Evolutionary conservation across 2,329 filamentous ascomycete species (phyloP), one percentile per base, ranked within the genome.

Genomic region (Daldinia eschscholtzii): DNA sequence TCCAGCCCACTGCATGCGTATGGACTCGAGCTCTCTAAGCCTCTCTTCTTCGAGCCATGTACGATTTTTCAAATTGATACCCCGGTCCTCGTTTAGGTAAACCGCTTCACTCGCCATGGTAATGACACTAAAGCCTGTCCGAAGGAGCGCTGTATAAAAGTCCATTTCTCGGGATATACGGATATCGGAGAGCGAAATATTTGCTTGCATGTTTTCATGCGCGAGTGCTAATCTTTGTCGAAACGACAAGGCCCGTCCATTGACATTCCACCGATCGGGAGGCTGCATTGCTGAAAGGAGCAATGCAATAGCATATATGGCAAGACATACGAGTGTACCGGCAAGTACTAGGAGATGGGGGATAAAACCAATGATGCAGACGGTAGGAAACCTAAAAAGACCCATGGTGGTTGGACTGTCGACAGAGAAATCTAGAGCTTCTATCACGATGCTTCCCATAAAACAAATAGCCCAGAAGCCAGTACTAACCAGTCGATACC

Each of bases 21-120:
- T 72, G 65, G 85, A 82, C 72, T 96, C 90, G 2, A 97, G 84
- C 76, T 98, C 93, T 50, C 89, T 86, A 9, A 95, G 84, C 5
- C 94, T 88, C 72, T 97, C 92, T 74, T 95, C 92, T 77, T 99
- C 96, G 2, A 98, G 83, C 95, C 96, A 99, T 0, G 96, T 98
- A 81, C 90, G 90, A 39, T 87, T 84, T 71, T 90, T 89, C 2
- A 97, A 83, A 68, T 88, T 90, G 58, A 98, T 89, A 1, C 86
- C 86, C 44, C 88, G 88, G 52, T 95, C 95, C 79, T 98, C 95
- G 69, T 98, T 97, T 10, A 99, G 84, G 76, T 97, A 98, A 0
- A 98, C 96, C 3, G 95, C 95, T 80, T 98, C 94, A 74, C 93
- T 97, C 0, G 96, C 96, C 79, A 97, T 95, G 0, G 93, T 97